These are phyloP conservation scores for Thyridium curvatum DNA, from an alignment of 2,329 filamentous ascomycete species.

Conservation along the genomic window DNA sequence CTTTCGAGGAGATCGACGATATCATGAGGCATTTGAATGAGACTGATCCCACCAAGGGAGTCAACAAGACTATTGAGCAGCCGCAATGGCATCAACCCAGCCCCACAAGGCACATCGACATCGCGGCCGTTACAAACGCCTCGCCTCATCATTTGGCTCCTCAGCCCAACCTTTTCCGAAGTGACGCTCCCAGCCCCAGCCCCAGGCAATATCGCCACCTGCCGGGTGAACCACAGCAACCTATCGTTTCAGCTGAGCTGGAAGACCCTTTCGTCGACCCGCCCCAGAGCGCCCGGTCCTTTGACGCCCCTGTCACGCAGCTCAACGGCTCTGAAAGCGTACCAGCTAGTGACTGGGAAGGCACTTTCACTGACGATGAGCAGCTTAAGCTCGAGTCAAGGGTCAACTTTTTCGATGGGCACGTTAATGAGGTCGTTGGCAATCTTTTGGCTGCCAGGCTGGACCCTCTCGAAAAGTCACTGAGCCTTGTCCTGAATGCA, in stretches of 20 bases:
- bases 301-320: constrained; percentile 53
- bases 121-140: constrained; percentile 32
- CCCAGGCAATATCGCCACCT: constrained; percentile 48
- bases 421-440: constrained; percentile 81
- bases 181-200: constrained; percentile 69
- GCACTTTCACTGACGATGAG: constrained; percentile 73
- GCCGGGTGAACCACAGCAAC: constrained; percentile 38
- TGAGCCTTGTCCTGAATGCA: constrained; percentile 68
- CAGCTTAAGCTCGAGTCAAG: constrained; percentile 77
- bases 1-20: constrained; percentile 83
- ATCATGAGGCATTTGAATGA: constrained; percentile 83
- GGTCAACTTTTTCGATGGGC: constrained; percentile 83
- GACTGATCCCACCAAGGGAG: constrained; percentile 65
- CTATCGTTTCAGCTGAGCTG: constrained; percentile 45
- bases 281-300: constrained; percentile 37
- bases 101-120: constrained; percentile 27
- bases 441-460: constrained; percentile 70
- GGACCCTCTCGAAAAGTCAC: constrained; percentile 71
- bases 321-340: constrained; percentile 58
- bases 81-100: constrained; percentile 40
- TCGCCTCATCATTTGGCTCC: constrained; percentile 48
- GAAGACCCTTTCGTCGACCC: constrained; percentile 58
- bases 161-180: constrained; percentile 43
- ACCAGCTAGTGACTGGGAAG: constrained; percentile 87
- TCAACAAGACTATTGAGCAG: constrained; percentile 54